phyloP scores from a whole-genome alignment of 306 rosid genomes.

The Vigna radiata region DNA sequence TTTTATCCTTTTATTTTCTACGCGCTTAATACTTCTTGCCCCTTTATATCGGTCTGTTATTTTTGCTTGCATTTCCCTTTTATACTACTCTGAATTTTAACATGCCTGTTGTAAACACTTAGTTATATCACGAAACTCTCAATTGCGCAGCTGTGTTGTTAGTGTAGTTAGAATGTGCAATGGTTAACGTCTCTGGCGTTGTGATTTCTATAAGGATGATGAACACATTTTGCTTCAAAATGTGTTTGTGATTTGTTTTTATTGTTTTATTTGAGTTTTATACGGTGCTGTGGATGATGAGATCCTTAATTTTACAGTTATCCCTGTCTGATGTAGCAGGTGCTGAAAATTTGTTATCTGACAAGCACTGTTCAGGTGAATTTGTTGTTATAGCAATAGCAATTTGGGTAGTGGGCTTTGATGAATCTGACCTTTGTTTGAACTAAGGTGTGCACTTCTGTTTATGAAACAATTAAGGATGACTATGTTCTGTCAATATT shows the following conservation, averaged over 20 bases:
- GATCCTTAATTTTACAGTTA: constrained; percentile 62
- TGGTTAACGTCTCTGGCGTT: constrained; percentile 41
- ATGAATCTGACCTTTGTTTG: too few relatives aligned
- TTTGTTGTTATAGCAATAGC: too few relatives aligned
- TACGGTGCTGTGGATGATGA: constrained; percentile 61
- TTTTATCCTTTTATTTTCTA: neutral
- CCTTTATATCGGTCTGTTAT: neutral
- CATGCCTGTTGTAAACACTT: neutral
- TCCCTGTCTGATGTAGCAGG: constrained; percentile 74
- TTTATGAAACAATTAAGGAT: too few relatives aligned
- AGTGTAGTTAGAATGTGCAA: neutral
- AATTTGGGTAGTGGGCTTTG: too few relatives aligned
- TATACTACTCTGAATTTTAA: neutral
- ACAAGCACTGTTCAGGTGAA: too few relatives aligned
- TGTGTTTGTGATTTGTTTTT: neutral
- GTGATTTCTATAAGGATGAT: too few relatives aligned
- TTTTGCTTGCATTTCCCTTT: neutral
- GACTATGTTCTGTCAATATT: too few relatives aligned
- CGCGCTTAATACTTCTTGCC: neutral
- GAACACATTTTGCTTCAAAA: neutral
- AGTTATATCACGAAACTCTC: neutral
- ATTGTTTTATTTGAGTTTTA: neutral
- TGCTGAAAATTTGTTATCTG: constrained; percentile 53
- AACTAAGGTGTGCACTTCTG: too few relatives aligned
- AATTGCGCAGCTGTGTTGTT: neutral